These are phyloP conservation scores for Leccinum ochraceum DNA, from an alignment of 768 basidiomycete species.

Conservation along the genomic window DNA sequence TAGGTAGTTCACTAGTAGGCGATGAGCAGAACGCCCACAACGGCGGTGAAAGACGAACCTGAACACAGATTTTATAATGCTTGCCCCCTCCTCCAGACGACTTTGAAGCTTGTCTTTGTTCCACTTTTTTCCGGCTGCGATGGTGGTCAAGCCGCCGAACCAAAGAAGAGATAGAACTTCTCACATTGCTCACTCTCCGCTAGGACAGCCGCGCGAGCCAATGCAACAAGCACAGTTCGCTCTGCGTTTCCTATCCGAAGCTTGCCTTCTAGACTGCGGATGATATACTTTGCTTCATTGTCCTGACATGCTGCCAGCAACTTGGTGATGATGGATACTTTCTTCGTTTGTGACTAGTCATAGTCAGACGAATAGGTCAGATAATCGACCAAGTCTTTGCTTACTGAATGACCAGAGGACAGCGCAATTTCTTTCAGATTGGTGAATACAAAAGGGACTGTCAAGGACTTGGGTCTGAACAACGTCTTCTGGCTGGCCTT, in stretches of 20 bases:
- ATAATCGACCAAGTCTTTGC: slow-evolving; percentile 17
- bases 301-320: slow-evolving; percentile 91
- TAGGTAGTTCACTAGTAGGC: slow-evolving; percentile 79
- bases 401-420: slow-evolving; percentile 78
- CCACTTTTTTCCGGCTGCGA: slow-evolving; percentile 69
- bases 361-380: not conserved
- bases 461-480: slow-evolving; percentile 92
- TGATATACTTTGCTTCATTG: slow-evolving; percentile 93
- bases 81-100: slow-evolving; percentile 74
- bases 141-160: slow-evolving; percentile 3
- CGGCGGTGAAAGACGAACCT: slow-evolving; percentile 52
- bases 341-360: slow-evolving; percentile 86
- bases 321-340: slow-evolving; percentile 93
- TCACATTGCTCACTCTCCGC: slow-evolving; percentile 70
- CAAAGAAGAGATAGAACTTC: slow-evolving; percentile 4
- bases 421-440: slow-evolving; percentile 88
- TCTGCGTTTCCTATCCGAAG: slow-evolving; percentile 97
- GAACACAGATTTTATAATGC: slow-evolving; percentile 86
- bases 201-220: slow-evolving; percentile 87
- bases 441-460: slow-evolving; percentile 87
- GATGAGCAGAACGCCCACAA: slow-evolving; percentile 5
- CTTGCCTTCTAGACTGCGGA: slow-evolving; percentile 95
- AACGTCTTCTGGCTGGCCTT: slow-evolving; percentile 91
- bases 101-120: slow-evolving; percentile 69
- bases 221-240: slow-evolving; percentile 90